Percentiles rank a stretch among this genome's conserved stretches.
Evolutionary conservation across 1,284 basidiomycete genomes (phyloP).

Genomic region (Hemileia vastatrix): DNA sequence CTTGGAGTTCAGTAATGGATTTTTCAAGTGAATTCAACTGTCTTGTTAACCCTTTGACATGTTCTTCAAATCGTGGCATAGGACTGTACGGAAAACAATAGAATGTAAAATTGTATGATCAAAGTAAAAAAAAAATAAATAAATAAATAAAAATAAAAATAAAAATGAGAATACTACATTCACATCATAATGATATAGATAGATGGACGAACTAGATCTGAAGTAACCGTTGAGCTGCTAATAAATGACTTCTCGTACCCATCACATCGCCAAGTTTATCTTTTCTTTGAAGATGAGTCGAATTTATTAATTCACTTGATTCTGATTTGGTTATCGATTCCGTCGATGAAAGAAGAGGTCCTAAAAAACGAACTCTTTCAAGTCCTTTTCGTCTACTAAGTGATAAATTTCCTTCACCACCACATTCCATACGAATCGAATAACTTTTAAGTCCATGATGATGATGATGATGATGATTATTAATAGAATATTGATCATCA

Average conservation of each 20-base stretch:
- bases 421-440: too few relatives aligned
- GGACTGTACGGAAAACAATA: slow-evolving; percentile 8
- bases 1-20: slow-evolving; percentile 18
- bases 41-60: slow-evolving; percentile 14
- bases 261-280: slow-evolving; percentile 3
- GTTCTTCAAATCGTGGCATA: slow-evolving; percentile 19
- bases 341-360: not conserved
- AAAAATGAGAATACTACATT: not conserved
- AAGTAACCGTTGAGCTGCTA: slow-evolving; percentile 14
- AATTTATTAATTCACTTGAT: slow-evolving; percentile 1
- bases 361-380: not conserved
- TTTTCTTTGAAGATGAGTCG: slow-evolving; percentile 1
- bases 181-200: not conserved
- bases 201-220: slow-evolving; percentile 14
- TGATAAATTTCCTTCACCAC: not conserved
- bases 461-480: too few relatives aligned
- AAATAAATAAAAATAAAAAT: not conserved
- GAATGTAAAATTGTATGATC: not conserved
- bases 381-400: slow-evolving; percentile 1
- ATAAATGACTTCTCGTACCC: slow-evolving; percentile 8
- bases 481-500: too few relatives aligned
- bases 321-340: slow-evolving; percentile 3
- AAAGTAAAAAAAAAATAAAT: not conserved
- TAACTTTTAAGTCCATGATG: too few relatives aligned
- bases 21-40: slow-evolving; percentile 17